phyloP scores from a whole-genome alignment of 768 basidiomycete species.

The Auricularia sp. region DNA sequence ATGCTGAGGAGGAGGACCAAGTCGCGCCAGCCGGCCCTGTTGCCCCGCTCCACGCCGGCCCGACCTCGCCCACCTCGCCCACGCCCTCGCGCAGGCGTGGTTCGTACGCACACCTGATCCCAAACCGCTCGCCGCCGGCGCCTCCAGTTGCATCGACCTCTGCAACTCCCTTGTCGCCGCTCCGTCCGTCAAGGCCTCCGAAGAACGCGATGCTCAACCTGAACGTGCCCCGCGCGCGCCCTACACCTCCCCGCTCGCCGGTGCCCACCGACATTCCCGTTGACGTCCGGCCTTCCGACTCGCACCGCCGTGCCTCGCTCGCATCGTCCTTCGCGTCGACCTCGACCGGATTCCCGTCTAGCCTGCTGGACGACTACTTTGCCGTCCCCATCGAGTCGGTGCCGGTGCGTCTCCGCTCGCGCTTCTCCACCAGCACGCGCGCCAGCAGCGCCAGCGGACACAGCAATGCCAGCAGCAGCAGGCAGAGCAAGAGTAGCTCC shows the following conservation, averaged over 20 bases:
- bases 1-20: background rate
- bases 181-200: background rate
- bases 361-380: background rate
- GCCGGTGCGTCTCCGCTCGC: background rate
- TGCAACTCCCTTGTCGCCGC: background rate
- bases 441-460: background rate
- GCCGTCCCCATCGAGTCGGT: background rate
- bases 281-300: background rate
- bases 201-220: background rate
- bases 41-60: background rate
- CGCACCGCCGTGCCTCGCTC: background rate
- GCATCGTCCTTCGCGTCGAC: background rate
- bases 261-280: slow-evolving; percentile 2
- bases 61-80: background rate
- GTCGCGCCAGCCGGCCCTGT: background rate
- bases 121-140: background rate
- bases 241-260: background rate
- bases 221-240: background rate
- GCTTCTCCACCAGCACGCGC: background rate
- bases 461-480: background rate
- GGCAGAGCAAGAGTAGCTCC: background rate
- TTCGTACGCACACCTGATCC: background rate
- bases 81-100: background rate
- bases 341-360: background rate
- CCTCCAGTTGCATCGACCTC: background rate